Evolutionary conservation across 495 filamentous ascomycete species (phyloP).

Genomic region (Hypoxylon fragiforme): DNA sequence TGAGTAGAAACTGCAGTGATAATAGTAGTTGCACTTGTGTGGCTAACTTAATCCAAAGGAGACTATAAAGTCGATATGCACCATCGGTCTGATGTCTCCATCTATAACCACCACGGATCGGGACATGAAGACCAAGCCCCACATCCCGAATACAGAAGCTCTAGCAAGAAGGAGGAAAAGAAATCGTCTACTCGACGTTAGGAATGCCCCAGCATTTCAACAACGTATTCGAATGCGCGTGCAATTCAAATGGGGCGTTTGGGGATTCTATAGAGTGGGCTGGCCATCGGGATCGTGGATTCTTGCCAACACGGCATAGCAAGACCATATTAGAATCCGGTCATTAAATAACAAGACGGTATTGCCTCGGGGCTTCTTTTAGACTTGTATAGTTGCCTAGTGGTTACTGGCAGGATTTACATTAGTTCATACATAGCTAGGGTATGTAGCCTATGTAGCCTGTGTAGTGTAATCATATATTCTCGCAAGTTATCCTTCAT

Average conservation of each 20-base stretch:
- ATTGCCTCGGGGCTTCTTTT: slow-evolving; percentile 21
- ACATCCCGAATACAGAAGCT: slow-evolving; percentile 1
- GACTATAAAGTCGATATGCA: slow-evolving; percentile 5
- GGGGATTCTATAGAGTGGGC: neutral
- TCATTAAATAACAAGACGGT: slow-evolving; percentile 2
- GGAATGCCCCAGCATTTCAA: neutral
- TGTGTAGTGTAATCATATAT: too few relatives aligned
- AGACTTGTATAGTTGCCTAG: slow-evolving; percentile 15
- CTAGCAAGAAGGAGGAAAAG: neutral
- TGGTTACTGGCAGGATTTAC: too few relatives aligned
- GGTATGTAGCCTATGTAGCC: too few relatives aligned
- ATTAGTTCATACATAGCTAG: too few relatives aligned
- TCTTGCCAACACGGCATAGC: neutral
- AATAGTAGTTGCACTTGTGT: neutral
- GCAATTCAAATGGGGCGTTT: neutral
- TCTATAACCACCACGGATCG: slow-evolving; percentile 13
- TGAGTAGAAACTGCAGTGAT: slow-evolving; percentile 1
- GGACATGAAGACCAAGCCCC: slow-evolving; percentile 14
- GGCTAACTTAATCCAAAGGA: slow-evolving; percentile 17
- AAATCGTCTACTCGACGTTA: neutral
- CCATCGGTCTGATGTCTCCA: slow-evolving; percentile 4
- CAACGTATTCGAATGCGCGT: neutral
- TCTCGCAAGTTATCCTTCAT: too few relatives aligned
- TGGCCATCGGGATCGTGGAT: neutral
- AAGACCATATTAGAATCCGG: neutral